Evolutionary conservation across 257 asterid genomes (phyloP).

Genomic region (Penstemon davidsonii): DNA sequence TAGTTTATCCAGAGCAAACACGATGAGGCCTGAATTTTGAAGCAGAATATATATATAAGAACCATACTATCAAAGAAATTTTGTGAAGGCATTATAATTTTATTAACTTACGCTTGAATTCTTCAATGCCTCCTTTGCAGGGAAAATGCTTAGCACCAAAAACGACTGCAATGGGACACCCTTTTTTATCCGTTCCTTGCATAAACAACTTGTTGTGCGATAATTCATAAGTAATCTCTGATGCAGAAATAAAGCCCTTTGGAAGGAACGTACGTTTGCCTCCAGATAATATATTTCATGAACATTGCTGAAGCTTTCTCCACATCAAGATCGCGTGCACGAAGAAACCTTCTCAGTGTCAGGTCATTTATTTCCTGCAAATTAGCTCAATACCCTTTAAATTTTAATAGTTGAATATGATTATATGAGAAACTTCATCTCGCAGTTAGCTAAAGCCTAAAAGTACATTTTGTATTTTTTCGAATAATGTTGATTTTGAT

Average conservation of each 20-base stretch:
- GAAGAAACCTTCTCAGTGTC: slow-evolving; percentile 72
- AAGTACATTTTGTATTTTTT: no score
- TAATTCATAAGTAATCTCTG: slow-evolving; percentile 55
- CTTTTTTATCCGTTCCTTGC: slow-evolving; percentile 71
- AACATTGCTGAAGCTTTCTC: slow-evolving; percentile 66
- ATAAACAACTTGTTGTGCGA: slow-evolving; percentile 66
- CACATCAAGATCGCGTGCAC: slow-evolving; percentile 59
- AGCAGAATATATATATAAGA: background rate
- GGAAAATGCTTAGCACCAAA: slow-evolving; percentile 58
- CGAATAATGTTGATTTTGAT: no score
- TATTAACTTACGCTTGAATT: slow-evolving; percentile 63
- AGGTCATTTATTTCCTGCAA: slow-evolving; percentile 61
- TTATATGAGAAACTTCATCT: no score
- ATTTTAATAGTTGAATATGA: no score
- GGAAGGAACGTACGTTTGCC: slow-evolving; percentile 53
- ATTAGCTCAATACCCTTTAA: background rate
- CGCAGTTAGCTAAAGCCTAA: no score
- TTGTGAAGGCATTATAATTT: background rate
- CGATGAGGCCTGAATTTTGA: slow-evolving; percentile 60
- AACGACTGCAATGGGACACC: slow-evolving; percentile 64
- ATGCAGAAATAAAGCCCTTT: slow-evolving; percentile 45
- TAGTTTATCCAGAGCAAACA: slow-evolving; percentile 60
- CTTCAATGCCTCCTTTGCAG: slow-evolving; percentile 59
- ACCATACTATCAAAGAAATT: no score
- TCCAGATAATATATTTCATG: slow-evolving; percentile 56